Percentiles rank a stretch among this genome's conserved stretches.
These are phyloP conservation scores for Sedum album DNA, from an alignment of 164 flowering plant species.

Conservation along the genomic window DNA sequence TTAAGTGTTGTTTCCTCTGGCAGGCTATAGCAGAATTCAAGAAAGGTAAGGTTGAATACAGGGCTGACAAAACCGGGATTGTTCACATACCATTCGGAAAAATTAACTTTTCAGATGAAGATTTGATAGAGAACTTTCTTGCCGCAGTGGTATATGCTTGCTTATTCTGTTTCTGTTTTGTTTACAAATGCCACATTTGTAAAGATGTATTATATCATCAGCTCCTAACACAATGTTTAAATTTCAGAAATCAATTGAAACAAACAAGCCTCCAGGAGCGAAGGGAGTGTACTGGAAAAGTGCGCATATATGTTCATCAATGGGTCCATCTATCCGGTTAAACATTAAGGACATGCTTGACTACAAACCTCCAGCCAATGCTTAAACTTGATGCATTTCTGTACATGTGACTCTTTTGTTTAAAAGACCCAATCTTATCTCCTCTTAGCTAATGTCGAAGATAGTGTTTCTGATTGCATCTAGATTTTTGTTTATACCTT, in stretches of 20 bases:
- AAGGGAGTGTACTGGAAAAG: slow-evolving; percentile 95
- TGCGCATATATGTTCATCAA: slow-evolving; percentile 81
- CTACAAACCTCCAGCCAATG: slow-evolving; percentile 42
- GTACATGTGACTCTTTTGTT: neutral
- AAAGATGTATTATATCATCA: neutral
- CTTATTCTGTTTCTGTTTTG: neutral
- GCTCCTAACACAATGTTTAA: neutral
- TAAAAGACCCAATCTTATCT: no score
- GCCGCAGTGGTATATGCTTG: slow-evolving; percentile 70
- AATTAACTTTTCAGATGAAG: slow-evolving; percentile 75
- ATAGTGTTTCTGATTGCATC: neutral
- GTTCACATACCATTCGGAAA: slow-evolving; percentile 97
- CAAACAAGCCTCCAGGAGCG: slow-evolving; percentile 88
- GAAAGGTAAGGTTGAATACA: slow-evolving; percentile 88
- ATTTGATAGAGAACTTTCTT: slow-evolving; percentile 64
- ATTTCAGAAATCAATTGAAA: slow-evolving; percentile 76
- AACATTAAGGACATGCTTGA: slow-evolving; percentile 81
- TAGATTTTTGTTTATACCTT: neutral
- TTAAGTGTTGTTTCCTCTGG: slow-evolving; percentile 7
- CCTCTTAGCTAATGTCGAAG: no score
- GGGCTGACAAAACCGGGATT: slow-evolving; percentile 96
- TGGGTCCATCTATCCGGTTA: slow-evolving; percentile 91
- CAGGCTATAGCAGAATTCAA: slow-evolving; percentile 97
- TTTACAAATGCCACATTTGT: neutral
- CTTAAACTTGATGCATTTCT: slow-evolving; percentile 5